These are phyloP conservation scores for Neopestalotiopsis clavispora DNA, from an alignment of 2,329 filamentous ascomycete species.

Conservation along the genomic window DNA sequence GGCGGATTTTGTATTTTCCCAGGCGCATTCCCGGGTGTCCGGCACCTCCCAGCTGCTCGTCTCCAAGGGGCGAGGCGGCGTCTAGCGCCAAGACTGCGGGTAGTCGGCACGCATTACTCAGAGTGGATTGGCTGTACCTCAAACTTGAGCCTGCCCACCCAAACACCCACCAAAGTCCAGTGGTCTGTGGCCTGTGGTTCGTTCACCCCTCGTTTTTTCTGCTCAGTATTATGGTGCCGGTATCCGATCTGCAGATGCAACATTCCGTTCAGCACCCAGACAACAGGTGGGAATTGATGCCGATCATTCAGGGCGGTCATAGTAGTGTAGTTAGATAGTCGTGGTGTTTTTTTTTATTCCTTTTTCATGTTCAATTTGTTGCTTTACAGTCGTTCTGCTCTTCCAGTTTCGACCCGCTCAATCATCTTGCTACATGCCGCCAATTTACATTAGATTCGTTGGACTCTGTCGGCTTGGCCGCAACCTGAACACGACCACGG, in stretches of 20 bases:
- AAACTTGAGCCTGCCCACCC: constrained; percentile 1
- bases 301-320: background rate
- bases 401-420: too few species aligned
- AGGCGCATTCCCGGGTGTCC: constrained; percentile 12
- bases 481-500: too few species aligned
- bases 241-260: constrained; percentile 8
- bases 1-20: constrained; percentile 17
- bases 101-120: constrained; percentile 13
- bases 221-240: background rate
- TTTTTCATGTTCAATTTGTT: too few species aligned
- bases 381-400: too few species aligned
- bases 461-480: too few species aligned
- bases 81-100: constrained; percentile 8
- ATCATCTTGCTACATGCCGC: too few species aligned
- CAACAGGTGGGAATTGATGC: background rate
- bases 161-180: background rate
- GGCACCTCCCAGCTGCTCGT: constrained; percentile 5
- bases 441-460: too few species aligned
- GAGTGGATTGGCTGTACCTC: constrained; percentile 12
- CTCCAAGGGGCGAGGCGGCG: background rate
- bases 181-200: background rate
- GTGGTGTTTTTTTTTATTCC: too few species aligned
- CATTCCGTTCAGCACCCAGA: background rate
- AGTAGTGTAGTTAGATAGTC: background rate
- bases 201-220: background rate